These are phyloP conservation scores for Lactarius deliciosus DNA, from an alignment of 768 basidiomycete genomes.

Conservation along the genomic window DNA sequence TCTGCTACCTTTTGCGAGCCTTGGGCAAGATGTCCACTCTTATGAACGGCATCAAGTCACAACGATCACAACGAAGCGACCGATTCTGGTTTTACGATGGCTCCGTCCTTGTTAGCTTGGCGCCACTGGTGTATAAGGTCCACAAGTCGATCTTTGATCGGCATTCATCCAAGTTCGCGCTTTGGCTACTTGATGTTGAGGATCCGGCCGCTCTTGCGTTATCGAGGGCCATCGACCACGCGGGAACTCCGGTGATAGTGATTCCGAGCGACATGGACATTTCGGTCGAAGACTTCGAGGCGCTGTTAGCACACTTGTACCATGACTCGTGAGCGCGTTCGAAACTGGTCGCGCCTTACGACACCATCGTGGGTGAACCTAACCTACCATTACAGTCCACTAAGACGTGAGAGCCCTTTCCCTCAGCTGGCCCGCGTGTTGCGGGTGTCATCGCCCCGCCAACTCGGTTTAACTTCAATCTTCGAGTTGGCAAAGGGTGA, in stretches of 20 bases:
- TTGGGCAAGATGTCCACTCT: not conserved
- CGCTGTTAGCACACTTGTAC: conserved; percentile 62
- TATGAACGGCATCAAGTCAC: conserved; percentile 8
- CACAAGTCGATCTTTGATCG: conserved; percentile 53
- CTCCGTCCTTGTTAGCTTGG: conserved; percentile 50
- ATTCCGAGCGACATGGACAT: conserved; percentile 44
- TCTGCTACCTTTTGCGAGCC: not conserved
- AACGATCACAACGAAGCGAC: conserved; percentile 5
- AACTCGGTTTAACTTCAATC: conserved; percentile 57
- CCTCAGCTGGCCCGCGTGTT: conserved; percentile 52
- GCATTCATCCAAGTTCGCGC: conserved; percentile 43
- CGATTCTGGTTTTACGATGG: conserved; percentile 63
- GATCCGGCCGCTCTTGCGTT: conserved; percentile 9
- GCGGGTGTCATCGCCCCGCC: conserved; percentile 53
- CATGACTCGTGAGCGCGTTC: conserved; percentile 57
- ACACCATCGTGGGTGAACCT: not conserved
- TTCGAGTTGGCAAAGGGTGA: conserved; percentile 46
- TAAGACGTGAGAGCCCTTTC: conserved; percentile 37
- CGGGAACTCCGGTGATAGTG: conserved; percentile 28
- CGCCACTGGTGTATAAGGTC: conserved; percentile 52
- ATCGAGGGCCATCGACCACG: not conserved
- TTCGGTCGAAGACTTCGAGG: conserved; percentile 49
- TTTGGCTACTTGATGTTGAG: conserved; percentile 19
- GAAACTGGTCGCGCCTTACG: conserved; percentile 8
- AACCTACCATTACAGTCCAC: conserved; percentile 13